phyloP scores from a whole-genome alignment of 176 grass and related monocot species.

The Oryza officinalis region DNA sequence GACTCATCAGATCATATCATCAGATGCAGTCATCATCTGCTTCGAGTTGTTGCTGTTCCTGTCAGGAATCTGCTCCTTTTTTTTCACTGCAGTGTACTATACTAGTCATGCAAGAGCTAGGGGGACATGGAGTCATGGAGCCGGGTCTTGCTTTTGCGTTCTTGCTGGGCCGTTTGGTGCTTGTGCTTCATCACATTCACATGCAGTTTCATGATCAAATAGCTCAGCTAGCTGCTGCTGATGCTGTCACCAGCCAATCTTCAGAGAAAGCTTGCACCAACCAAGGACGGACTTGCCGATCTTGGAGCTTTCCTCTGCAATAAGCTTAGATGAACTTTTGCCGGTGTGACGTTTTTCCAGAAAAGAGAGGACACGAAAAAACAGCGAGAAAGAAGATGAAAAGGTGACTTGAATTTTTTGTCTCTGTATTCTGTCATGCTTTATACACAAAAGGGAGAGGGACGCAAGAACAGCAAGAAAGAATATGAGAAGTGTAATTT shows the following conservation, averaged over 20 bases:
- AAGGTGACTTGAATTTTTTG: not conserved
- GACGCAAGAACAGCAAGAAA: not conserved
- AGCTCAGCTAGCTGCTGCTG: not conserved
- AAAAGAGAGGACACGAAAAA: not conserved
- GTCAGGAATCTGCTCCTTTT: slow-evolving; percentile 37
- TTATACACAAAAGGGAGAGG: not conserved
- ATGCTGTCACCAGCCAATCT: not conserved
- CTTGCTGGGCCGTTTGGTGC: not conserved
- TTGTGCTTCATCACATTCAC: slow-evolving; percentile 5
- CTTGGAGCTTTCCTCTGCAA: not conserved
- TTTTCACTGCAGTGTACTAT: not conserved
- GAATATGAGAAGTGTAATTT: too few relatives aligned
- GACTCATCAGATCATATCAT: not conserved
- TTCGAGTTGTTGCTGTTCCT: slow-evolving; percentile 21
- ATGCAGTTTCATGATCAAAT: not conserved
- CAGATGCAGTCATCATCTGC: slow-evolving; percentile 4
- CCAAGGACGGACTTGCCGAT: not conserved
- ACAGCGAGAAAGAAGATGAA: not conserved
- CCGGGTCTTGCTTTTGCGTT: not conserved
- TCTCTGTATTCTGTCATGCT: not conserved
- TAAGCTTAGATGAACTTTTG: not conserved
- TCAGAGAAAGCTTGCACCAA: too few relatives aligned
- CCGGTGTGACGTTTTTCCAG: not conserved
- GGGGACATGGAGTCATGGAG: slow-evolving; percentile 10
- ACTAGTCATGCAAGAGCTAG: not conserved